Percentiles rank a stretch among this genome's conserved stretches.
phyloP scores from a whole-genome alignment of 2,329 filamentous ascomycete species.

The Cytospora mali region DNA sequence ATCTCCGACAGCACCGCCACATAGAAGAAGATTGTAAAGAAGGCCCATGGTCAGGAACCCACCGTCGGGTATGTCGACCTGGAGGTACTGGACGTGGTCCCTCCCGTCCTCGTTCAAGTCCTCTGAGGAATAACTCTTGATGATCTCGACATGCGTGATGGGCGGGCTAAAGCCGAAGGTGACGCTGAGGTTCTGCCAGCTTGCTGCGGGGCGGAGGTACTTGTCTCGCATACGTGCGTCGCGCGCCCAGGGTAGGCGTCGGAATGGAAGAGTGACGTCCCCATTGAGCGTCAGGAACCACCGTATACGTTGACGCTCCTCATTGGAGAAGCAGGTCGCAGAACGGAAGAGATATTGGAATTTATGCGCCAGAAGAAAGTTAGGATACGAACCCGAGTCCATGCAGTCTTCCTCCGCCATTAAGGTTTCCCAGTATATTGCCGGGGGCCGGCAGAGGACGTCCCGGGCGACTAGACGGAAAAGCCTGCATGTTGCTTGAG shows the following conservation, averaged over 20 bases:
- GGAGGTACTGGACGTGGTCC: constrained; percentile 1
- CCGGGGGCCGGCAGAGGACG: background rate
- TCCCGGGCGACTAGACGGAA: background rate
- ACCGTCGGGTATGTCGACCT: background rate
- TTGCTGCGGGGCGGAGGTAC: constrained; percentile 9
- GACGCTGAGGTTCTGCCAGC: constrained; percentile 12
- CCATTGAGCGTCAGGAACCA: constrained; percentile 16
- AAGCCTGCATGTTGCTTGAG: constrained; percentile 3
- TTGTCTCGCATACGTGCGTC: background rate
- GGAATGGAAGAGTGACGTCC: constrained; percentile 6
- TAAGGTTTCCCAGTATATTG: background rate
- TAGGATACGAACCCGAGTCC: background rate
- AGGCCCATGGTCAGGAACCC: constrained; percentile 19
- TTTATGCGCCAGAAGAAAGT: background rate
- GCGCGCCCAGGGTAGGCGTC: constrained; percentile 3
- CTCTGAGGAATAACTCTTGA: constrained; percentile 19
- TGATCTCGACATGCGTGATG: constrained; percentile 9
- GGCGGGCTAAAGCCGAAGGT: background rate
- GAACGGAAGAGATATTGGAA: constrained; percentile 3
- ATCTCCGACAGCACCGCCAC: background rate
- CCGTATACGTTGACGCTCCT: background rate
- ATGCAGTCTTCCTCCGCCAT: background rate
- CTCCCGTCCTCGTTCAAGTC: background rate
- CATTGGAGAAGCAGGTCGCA: background rate
- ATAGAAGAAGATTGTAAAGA: constrained; percentile 7